Evolutionary conservation across 352 stramenopile genomes (phyloP), one percentile per base, ranked within the genome.

Genomic region (Globisporangium nunn): DNA sequence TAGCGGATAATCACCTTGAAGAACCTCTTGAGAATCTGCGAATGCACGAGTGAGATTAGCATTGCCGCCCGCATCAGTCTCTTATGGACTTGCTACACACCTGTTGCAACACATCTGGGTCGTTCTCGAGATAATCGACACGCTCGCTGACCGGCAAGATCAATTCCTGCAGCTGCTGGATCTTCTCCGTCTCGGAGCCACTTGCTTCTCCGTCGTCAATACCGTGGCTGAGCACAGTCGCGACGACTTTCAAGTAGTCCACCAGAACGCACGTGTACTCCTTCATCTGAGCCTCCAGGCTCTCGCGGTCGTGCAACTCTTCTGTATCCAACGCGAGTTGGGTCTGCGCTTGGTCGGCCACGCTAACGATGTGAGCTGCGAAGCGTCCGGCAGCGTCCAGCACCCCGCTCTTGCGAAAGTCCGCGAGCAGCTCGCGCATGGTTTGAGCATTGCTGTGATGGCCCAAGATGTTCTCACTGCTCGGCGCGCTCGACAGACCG

Each of bases 1-100:
- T 67, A 72, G 10, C 52, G 51, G 30, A 64, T 59, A 14, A 70
- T 33, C 11, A 55, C 58, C n/a, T 62, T 65, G 52, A 72, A 70
- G 50, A 64, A 67, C 23, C 58, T 58, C 31, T 62, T 63, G 43
- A 70, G n/a, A 28, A 70, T 64, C 62, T 70, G 23, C 12, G 44
- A 49, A 30, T 18, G 14, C 12, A 29, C 12, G 5, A 59, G 6
- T 17, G 41, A 30, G 41, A 47, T 12, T 18, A n/a, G 1, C 15
- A 10, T 15, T 33, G 8, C n/a, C 10, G 28, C 6, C 23, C 14
- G 23, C 23, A 23, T 52, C 29, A 3, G 28, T 28, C n/a, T 6
- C 46, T 6, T n/a, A 8, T 2, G n/a, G 46, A 12, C 46, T 33
- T 11, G 17, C 12, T 10, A 31, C 28, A 35, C 51, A 70, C 63